Conservation (phyloP, 768 basidiomycete species). For the Suillus spraguei region DNA sequence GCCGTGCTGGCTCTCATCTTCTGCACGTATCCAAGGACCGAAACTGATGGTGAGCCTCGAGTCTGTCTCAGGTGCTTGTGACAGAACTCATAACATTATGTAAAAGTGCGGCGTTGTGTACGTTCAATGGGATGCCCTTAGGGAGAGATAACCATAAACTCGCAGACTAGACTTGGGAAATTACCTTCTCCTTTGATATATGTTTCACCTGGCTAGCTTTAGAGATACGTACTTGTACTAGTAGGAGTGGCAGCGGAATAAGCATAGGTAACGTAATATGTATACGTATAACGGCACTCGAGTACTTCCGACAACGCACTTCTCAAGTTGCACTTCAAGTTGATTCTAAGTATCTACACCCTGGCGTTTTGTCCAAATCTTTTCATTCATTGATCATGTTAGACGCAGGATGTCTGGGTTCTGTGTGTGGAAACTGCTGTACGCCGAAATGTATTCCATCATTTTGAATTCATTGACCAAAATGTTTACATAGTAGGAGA, state of each 20-base stretch:
- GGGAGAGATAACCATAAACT: not conserved
- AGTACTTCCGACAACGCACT: too few relatives aligned
- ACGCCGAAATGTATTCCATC: slow-evolving; percentile 5
- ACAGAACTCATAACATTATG: not conserved
- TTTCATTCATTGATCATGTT: slow-evolving; percentile 7
- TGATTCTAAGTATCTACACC: not conserved
- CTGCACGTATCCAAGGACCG: not conserved
- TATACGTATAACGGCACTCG: not conserved
- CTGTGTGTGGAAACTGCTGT: slow-evolving; percentile 26
- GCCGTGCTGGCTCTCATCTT: not conserved
- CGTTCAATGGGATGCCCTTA: not conserved
- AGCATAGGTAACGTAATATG: not conserved
- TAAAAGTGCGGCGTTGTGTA: not conserved
- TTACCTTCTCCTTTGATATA: not conserved
- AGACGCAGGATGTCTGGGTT: slow-evolving; percentile 1
- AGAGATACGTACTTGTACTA: not conserved
- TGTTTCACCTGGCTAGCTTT: too few relatives aligned
- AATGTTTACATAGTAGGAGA: slow-evolving; percentile 23
- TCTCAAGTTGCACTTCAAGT: not conserved
- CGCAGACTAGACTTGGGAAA: not conserved
- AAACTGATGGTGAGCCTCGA: not conserved
- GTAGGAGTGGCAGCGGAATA: too few relatives aligned
- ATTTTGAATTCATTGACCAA: not conserved
- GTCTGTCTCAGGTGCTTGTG: not conserved
- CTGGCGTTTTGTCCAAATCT: not conserved